These are phyloP conservation scores for Globisporangium nagaii DNA, from an alignment of 352 stramenopile species.

Conservation along the genomic window DNA sequence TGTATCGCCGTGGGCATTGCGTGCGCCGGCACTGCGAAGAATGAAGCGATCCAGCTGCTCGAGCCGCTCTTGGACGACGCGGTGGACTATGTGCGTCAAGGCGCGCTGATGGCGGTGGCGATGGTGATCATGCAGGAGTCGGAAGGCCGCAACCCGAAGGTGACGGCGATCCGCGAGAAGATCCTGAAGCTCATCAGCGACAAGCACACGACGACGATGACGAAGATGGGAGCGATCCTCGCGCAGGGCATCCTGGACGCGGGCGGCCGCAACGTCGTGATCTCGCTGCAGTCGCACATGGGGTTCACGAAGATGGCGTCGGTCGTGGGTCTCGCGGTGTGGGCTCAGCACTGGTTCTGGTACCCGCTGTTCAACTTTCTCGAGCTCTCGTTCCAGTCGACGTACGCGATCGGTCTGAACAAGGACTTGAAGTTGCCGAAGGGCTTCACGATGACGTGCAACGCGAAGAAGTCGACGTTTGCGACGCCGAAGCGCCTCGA, in stretches of 20 bases:
- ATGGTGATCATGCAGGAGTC: constrained; percentile 99
- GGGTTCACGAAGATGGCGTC: constrained; percentile 98
- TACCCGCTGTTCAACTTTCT: constrained; percentile 99
- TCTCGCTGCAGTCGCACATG: constrained; percentile 94
- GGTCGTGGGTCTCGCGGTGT: constrained; percentile 95
- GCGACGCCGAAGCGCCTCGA: constrained; percentile 97
- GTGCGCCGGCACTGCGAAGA: constrained; percentile 95
- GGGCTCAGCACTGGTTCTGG: constrained; percentile 99
- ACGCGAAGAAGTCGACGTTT: constrained; percentile 94
- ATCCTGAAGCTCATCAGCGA: constrained; percentile 91
- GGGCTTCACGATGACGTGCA: constrained; percentile 91
- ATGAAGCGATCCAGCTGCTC: constrained; percentile 95
- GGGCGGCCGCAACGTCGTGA: constrained; percentile 95
- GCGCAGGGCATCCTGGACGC: constrained; percentile 97
- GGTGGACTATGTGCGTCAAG: constrained; percentile 98
- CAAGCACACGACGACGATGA: constrained; percentile 98
- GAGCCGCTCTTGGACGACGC: constrained; percentile 98
- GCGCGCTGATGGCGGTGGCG: constrained; percentile 93
- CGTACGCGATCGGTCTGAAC: constrained; percentile 95
- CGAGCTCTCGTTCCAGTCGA: constrained; percentile 95
- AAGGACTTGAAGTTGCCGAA: constrained; percentile 98
- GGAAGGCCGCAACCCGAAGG: constrained; percentile 79
- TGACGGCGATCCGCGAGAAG: constrained; percentile 80
- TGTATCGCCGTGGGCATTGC: constrained; percentile 98
- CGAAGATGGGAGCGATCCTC: constrained; percentile 98